These are phyloP conservation scores for Pulveroboletus sp. DNA, from an alignment of 768 basidiomycete species.

Conservation along the genomic window DNA sequence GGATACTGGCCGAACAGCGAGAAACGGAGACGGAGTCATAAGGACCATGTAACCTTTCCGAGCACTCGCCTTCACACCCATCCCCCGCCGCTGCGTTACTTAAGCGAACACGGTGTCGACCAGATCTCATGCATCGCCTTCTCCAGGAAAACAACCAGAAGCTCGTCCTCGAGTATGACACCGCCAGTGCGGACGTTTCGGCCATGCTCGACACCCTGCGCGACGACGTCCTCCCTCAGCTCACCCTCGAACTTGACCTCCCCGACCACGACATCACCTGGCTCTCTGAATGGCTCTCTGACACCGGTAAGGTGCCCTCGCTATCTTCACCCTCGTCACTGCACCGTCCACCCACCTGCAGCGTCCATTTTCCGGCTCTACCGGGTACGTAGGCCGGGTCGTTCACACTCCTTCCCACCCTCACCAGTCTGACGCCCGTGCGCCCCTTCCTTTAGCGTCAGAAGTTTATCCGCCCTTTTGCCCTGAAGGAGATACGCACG, in stretches of 20 bases:
- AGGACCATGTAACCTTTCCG: too few relatives aligned
- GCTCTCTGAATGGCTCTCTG: slow-evolving; percentile 59
- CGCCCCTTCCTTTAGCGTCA: slow-evolving; percentile 44
- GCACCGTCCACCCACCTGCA: slow-evolving; percentile 17
- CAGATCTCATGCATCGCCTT: slow-evolving; percentile 7
- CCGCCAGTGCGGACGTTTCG: slow-evolving; percentile 43
- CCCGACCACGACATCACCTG: slow-evolving; percentile 42
- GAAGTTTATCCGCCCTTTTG: slow-evolving; percentile 58
- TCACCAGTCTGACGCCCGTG: neutral
- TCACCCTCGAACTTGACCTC: slow-evolving; percentile 55
- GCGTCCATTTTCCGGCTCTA: slow-evolving; percentile 57
- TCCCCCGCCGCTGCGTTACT: too few relatives aligned
- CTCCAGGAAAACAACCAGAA: slow-evolving; percentile 44
- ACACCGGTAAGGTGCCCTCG: slow-evolving; percentile 49
- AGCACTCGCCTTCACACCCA: neutral
- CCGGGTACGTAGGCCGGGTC: slow-evolving; percentile 41
- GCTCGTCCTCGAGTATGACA: slow-evolving; percentile 46
- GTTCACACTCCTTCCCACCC: slow-evolving; percentile 4
- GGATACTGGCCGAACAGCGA: too few relatives aligned
- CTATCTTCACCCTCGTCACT: neutral
- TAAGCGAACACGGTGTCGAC: too few relatives aligned
- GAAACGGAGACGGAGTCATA: too few relatives aligned
- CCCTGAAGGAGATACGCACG: slow-evolving; percentile 53
- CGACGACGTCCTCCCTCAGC: slow-evolving; percentile 54
- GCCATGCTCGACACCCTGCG: slow-evolving; percentile 49